These are phyloP conservation scores for Aquilaria malaccensis DNA, from an alignment of 345 rosid genomes.

Conservation along the genomic window DNA sequence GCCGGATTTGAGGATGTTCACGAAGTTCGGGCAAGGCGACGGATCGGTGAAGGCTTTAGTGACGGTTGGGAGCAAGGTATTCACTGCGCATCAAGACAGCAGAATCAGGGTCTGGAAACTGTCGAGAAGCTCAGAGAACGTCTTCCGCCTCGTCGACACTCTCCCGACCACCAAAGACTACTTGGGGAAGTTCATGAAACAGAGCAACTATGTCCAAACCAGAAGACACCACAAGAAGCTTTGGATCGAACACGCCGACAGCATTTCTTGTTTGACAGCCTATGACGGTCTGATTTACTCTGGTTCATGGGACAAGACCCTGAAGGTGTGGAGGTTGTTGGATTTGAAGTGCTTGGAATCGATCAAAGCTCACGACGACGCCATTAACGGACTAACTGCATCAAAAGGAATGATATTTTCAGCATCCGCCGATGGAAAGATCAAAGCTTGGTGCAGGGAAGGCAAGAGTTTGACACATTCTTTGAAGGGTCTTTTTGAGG, in stretches of 20 bases:
- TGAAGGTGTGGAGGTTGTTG: conserved; percentile 83
- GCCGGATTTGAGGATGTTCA: conserved; percentile 80
- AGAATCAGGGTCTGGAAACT: conserved; percentile 86
- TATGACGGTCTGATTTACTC: conserved; percentile 64
- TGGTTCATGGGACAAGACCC: conserved; percentile 92
- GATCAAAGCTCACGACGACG: conserved; percentile 83
- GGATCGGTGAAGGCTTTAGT: conserved; percentile 85
- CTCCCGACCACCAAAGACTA: conserved; percentile 84
- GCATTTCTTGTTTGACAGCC: conserved; percentile 79
- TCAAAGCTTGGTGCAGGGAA: conserved; percentile 77
- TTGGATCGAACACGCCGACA: conserved; percentile 86
- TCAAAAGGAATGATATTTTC: conserved; percentile 69
- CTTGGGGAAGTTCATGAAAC: conserved; percentile 74
- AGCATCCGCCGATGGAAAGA: conserved; percentile 85
- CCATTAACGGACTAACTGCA: conserved; percentile 59
- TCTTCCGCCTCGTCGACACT: conserved; percentile 66
- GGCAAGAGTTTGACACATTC: conserved; percentile 49
- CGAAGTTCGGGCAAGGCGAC: conserved; percentile 90
- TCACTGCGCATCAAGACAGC: conserved; percentile 93
- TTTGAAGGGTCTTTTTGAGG: conserved; percentile 64
- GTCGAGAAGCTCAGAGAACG: conserved; percentile 59
- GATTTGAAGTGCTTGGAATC: conserved; percentile 88
- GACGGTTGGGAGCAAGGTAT: conserved; percentile 56
- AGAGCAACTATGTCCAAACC: conserved; percentile 72
- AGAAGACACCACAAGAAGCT: conserved; percentile 57